These are phyloP conservation scores for Spinacia oleracea DNA, from an alignment of 179 eudicot species.

Conservation along the genomic window DNA sequence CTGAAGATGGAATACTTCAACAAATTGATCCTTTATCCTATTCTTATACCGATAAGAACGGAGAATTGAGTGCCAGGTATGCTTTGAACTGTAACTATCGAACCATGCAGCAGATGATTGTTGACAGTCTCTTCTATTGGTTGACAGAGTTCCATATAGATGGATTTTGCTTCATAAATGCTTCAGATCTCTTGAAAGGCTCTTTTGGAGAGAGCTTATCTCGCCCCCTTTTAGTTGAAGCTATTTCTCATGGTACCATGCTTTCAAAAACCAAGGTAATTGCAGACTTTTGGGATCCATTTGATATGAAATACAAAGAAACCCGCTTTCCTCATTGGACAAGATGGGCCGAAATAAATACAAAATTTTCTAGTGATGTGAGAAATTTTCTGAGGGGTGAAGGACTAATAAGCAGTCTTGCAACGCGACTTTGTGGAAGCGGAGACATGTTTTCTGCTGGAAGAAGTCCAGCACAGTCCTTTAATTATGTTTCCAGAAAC, in stretches of 20 bases:
- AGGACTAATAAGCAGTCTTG: conserved; percentile 69
- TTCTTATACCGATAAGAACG: conserved; percentile 37
- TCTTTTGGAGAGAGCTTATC: conserved; percentile 65
- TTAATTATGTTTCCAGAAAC: conserved; percentile 70
- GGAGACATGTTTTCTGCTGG: conserved; percentile 73
- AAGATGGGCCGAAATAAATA: conserved; percentile 90
- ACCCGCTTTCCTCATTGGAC: conserved; percentile 87
- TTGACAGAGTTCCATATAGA: conserved; percentile 78
- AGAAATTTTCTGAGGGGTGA: conserved; percentile 75
- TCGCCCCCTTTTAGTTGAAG: conserved; percentile 88
- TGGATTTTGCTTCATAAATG: conserved; percentile 84
- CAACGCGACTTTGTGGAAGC: conserved; percentile 95
- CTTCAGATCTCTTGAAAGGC: conserved; percentile 67
- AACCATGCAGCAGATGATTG: conserved; percentile 64
- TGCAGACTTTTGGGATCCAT: conserved; percentile 84
- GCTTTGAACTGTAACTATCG: conserved; percentile 83
- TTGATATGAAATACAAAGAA: conserved; percentile 36
- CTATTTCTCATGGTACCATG: conserved; percentile 83
- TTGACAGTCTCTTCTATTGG: conserved; percentile 90
- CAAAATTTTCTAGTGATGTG: conserved; percentile 55
- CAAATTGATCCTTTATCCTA: conserved; percentile 61
- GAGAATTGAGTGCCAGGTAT: conserved; percentile 33
- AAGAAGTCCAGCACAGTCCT: conserved; percentile 80
- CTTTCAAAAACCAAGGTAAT: conserved; percentile 76
- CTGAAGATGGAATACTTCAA: conserved; percentile 41